A percentile compares a stretch with the other conserved stretches of the same genome.
phyloP scores from a whole-genome alignment of 208 protist species.

The Endotrypanum monterogeii region DNA sequence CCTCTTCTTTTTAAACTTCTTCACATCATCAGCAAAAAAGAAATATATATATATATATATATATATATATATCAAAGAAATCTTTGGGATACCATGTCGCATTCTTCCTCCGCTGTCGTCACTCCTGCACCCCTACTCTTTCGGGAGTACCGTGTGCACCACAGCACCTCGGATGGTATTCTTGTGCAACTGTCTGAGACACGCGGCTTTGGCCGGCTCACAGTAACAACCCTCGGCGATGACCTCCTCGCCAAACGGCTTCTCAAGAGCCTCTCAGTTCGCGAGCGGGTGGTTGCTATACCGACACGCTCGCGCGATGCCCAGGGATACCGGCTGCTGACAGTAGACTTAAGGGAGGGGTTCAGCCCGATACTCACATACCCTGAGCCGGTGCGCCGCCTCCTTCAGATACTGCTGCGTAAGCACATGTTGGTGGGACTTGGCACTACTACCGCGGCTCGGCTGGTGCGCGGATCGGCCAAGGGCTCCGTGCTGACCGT shows the following conservation, averaged over 20 bases:
- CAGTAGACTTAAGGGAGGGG: conserved; percentile 52
- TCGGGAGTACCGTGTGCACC: conserved; percentile 80
- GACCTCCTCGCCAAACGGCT: conserved; percentile 72
- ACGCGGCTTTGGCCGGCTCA: conserved; percentile 82
- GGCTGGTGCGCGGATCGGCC: conserved; percentile 48
- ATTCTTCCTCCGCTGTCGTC: background rate
- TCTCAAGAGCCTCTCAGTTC: conserved; percentile 57
- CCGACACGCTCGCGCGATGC: conserved; percentile 54
- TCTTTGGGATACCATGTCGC: background rate
- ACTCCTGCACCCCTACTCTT: conserved; percentile 25
- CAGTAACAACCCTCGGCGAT: conserved; percentile 63
- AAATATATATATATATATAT: background rate
- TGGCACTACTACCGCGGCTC: conserved; percentile 69
- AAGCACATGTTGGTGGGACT: conserved; percentile 84
- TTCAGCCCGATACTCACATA: conserved; percentile 66
- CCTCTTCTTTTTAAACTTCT: background rate
- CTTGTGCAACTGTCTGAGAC: conserved; percentile 74
- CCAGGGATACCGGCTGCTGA: conserved; percentile 78
- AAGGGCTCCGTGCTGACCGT: conserved; percentile 70
- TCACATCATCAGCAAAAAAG: background rate
- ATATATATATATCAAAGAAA: no score
- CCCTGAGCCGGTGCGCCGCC: conserved; percentile 45
- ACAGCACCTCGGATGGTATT: conserved; percentile 65
- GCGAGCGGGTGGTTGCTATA: conserved; percentile 54
- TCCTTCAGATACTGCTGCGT: conserved; percentile 65